phyloP scores from a whole-genome alignment of 2,329 filamentous ascomycete species.

The Aureobasidium sp. region DNA sequence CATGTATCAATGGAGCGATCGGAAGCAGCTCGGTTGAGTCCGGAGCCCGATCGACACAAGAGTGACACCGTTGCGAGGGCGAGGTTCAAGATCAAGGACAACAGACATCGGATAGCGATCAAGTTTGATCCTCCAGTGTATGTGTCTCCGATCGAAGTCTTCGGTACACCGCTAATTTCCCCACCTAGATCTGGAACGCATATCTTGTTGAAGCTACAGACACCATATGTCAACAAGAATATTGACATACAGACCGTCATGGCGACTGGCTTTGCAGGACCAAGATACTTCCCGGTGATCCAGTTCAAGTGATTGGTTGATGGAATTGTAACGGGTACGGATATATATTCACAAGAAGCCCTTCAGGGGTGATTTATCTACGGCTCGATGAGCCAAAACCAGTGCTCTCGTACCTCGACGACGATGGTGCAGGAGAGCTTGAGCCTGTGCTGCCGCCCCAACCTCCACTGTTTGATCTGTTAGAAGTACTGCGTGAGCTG shows the following conservation, averaged over 20 bases:
- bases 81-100: conserved; percentile 72
- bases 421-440: conserved; percentile 18
- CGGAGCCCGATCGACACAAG: conserved; percentile 1
- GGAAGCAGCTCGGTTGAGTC: neutral
- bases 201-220: conserved; percentile 86
- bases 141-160: conserved; percentile 22
- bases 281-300: conserved; percentile 44
- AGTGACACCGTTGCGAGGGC: conserved; percentile 44
- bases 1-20: neutral
- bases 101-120: conserved; percentile 78
- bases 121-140: conserved; percentile 71
- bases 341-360: neutral
- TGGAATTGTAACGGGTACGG: neutral
- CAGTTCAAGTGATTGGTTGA: conserved; percentile 1
- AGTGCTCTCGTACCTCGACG: conserved; percentile 25
- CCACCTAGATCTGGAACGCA: conserved; percentile 58
- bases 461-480: conserved; percentile 21
- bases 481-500: conserved; percentile 25
- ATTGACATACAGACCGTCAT: conserved; percentile 86
- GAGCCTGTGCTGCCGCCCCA: conserved; percentile 16
- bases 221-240: conserved; percentile 62
- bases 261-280: conserved; percentile 75
- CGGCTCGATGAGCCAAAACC: conserved; percentile 28
- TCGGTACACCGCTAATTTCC: neutral
- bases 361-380: conserved; percentile 15